phyloP scores from a whole-genome alignment of 495 filamentous ascomycete species.

The Podospora appendiculata region DNA sequence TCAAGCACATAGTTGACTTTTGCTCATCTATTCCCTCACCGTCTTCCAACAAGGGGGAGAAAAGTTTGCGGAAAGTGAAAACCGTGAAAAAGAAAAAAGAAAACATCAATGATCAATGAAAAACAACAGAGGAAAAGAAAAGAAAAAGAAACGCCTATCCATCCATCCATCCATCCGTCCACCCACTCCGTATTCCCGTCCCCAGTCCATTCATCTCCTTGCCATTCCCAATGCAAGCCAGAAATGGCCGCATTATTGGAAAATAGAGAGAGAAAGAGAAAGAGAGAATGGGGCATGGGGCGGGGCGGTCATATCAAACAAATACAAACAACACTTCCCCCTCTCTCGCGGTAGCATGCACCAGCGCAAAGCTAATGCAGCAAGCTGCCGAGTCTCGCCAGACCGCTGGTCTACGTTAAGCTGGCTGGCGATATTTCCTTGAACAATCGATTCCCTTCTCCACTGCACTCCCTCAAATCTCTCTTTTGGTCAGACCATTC shows the following conservation, averaged over 20 bases:
- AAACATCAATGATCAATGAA: too few species aligned
- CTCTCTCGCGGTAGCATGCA: not conserved
- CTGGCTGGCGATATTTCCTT: not conserved
- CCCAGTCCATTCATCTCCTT: not conserved
- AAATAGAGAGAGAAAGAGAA: not conserved
- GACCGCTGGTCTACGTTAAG: not conserved
- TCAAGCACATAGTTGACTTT: too few species aligned
- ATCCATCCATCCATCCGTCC: not conserved
- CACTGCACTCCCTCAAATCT: not conserved
- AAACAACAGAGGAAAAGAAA: not conserved
- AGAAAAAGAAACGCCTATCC: not conserved
- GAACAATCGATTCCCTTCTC: not conserved
- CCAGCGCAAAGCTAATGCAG: too few species aligned
- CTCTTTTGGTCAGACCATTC: too few species aligned
- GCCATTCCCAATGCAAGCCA: not conserved
- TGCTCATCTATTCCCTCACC: too few species aligned
- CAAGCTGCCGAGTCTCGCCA: not conserved
- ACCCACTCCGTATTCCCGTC: not conserved
- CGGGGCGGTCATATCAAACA: not conserved
- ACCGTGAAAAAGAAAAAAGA: too few species aligned
- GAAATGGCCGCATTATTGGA: not conserved
- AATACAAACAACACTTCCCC: not conserved
- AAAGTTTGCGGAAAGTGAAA: too few species aligned
- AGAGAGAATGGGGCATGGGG: not conserved
- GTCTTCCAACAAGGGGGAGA: too few species aligned